Evolutionary conservation across 2,329 filamentous ascomycete species (phyloP).

Genomic region (Harringtonia aguacate): DNA sequence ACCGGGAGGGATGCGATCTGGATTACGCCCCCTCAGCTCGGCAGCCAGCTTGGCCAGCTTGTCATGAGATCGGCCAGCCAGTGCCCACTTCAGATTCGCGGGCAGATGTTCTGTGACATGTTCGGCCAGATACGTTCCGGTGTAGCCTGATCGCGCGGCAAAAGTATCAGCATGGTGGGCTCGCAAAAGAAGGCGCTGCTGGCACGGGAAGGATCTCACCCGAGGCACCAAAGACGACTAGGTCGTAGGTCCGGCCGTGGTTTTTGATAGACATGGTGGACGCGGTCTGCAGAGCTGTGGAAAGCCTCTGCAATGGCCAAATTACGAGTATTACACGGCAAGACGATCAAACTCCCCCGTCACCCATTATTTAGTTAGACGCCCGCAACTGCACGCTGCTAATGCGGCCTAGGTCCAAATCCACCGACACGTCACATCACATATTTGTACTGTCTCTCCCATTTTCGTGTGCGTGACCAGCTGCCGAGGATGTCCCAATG

Average conservation of each 20-base stretch:
- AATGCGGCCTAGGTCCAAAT: no score
- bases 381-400: no score
- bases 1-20: slow-evolving; percentile 63
- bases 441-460: no score
- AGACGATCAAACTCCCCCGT: no score
- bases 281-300: neutral
- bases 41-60: slow-evolving; percentile 63
- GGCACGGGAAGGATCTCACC: slow-evolving; percentile 26
- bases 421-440: no score
- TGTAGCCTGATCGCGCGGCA: slow-evolving; percentile 55
- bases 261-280: slow-evolving; percentile 15
- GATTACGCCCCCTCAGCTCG: slow-evolving; percentile 54
- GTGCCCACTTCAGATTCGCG: slow-evolving; percentile 74
- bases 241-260: slow-evolving; percentile 43
- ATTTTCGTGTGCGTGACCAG: no score
- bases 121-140: slow-evolving; percentile 65
- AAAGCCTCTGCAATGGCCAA: no score
- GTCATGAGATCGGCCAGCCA: slow-evolving; percentile 68
- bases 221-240: slow-evolving; percentile 47
- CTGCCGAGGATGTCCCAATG: no score
- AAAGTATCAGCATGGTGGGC: neutral
- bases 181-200: neutral
- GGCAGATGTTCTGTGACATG: slow-evolving; percentile 62
- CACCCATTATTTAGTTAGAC: no score
- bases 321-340: no score